These are phyloP conservation scores for Magnaporthiopsis rhizophila DNA, from an alignment of 2,329 filamentous ascomycete genomes.

Conservation along the genomic window DNA sequence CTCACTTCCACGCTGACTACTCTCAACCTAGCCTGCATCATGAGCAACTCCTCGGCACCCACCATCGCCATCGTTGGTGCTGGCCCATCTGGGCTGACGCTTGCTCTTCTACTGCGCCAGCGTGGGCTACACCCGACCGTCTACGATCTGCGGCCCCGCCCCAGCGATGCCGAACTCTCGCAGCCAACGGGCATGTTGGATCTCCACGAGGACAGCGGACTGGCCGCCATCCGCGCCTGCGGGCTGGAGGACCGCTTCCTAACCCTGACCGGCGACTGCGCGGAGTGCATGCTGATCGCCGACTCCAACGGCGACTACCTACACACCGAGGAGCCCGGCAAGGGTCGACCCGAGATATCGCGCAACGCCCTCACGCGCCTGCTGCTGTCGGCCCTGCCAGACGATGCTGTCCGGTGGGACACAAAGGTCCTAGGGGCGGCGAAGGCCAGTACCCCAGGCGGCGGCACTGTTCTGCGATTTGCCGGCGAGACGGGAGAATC, in stretches of 20 bases:
- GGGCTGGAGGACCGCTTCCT: conserved; percentile 36
- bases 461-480: conserved; percentile 10
- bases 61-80: conserved; percentile 37
- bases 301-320: conserved; percentile 21
- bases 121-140: conserved; percentile 25
- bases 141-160: conserved; percentile 25
- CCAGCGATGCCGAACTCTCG: conserved; percentile 18
- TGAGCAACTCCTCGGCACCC: conserved; percentile 2
- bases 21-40: background rate
- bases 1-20: too few relatives aligned
- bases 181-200: conserved; percentile 36
- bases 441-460: conserved; percentile 6
- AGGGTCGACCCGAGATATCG: conserved; percentile 30
- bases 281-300: conserved; percentile 28
- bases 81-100: conserved; percentile 38
- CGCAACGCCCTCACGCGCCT: conserved; percentile 26
- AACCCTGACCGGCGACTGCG: conserved; percentile 31
- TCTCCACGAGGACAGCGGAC: conserved; percentile 37
- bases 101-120: conserved; percentile 36
- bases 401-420: conserved; percentile 29
- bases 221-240: conserved; percentile 33
- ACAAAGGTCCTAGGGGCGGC: conserved; percentile 23
- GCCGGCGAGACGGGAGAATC: background rate
- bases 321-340: conserved; percentile 11
- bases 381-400: conserved; percentile 22